Evolutionary conservation across 768 basidiomycete species (phyloP).

Genomic region (Russula ochroleuca): DNA sequence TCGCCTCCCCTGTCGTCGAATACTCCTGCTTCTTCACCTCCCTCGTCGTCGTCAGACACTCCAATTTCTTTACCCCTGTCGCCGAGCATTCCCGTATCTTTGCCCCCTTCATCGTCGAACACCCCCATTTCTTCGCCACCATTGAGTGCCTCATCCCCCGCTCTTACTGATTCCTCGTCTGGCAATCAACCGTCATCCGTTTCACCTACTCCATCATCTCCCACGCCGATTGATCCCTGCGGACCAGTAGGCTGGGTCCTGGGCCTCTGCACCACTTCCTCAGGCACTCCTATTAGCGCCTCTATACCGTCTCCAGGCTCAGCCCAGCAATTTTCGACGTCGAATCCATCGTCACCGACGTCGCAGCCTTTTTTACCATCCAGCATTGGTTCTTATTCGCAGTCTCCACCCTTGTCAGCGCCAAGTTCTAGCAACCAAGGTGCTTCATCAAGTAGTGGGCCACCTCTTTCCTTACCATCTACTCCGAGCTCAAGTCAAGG

Average conservation of each 20-base stretch:
- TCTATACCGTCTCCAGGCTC: neutral
- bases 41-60: neutral
- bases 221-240: slow-evolving; percentile 13
- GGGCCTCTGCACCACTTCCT: slow-evolving; percentile 22
- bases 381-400: slow-evolving; percentile 17
- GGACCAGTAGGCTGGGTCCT: slow-evolving; percentile 29
- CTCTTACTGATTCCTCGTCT: neutral
- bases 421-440: neutral
- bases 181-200: neutral
- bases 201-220: slow-evolving; percentile 2
- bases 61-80: neutral
- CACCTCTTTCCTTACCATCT: neutral
- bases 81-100: neutral
- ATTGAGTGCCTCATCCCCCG: neutral
- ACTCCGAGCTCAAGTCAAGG: neutral
- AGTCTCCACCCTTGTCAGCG: neutral
- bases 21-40: neutral
- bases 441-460: neutral
- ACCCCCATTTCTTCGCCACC: neutral
- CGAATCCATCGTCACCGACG: neutral
- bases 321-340: neutral
- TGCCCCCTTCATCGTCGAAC: neutral
- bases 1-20: neutral
- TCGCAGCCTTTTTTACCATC: neutral
- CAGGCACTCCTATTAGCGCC: slow-evolving; percentile 5